Base-by-base conservation (phyloP, 2,329 filamentous ascomycete species). In the Aspergillus sp. region DNA sequence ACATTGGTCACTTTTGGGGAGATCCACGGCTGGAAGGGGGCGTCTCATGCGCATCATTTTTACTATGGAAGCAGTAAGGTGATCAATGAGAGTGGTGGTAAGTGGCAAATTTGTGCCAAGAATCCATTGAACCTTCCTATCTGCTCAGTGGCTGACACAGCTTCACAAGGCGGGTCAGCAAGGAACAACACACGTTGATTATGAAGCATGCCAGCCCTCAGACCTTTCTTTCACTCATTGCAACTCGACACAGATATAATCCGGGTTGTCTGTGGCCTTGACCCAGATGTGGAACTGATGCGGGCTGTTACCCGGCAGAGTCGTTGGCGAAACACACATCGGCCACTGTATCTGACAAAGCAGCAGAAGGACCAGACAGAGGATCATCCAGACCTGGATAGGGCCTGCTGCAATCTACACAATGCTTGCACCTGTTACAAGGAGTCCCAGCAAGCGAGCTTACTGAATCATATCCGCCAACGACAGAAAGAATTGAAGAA, bases 401-500 rank as follows among this genome's bases (percentile, higher is more conserved):
- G 44, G 15, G 49, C 50, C 39, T 41, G 45, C 6, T 42, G 47
- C 23, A 25, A 25, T 9, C 9, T 27, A 3, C 25, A 10, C 25
- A 27, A 10, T 1, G 7, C 7, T 10, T 9, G 7, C 25, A 2
- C 25, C 7, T 3, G 7, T 13, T 53, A 52, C 25, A 37, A 56
- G 42, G 43, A 53, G 46, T 45, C 49, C 10, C 15, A 51, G 19
- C 7, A 52, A 47, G 46, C 38, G 6, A 32, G 44, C 19, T 39
- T 53, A n/a, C 49, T 51, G 22, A 25, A 19, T 22, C 23, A 43
- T n/a, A 43, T 54, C 32, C 5, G 49, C 13, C 25, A 52, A 42
- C 42, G 2, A 15, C 37, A 57, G 46, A 53, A 53, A 42, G 46
- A 56, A 38, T 27, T 57, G 32, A 53, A 30, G 43, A 57, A 59